Base-by-base conservation (phyloP, 2,329 filamentous ascomycete genomes). In the Diplodia mutila region DNA sequence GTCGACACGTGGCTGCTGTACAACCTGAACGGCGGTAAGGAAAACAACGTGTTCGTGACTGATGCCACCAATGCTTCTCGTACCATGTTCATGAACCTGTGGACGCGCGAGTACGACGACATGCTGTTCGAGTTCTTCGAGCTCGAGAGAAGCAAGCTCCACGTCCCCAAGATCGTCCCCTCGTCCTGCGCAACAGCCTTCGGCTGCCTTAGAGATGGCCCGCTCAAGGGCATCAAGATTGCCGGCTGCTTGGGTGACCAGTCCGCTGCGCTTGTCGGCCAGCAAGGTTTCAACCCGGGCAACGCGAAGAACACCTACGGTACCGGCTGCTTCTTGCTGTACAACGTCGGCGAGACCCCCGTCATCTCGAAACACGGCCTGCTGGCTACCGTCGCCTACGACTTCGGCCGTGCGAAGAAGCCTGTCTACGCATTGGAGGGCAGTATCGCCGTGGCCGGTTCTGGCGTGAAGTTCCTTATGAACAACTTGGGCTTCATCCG, bases 61-160 rank as follows among this genome's bases (percentile, higher is more conserved):
- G 93, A 97, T 78, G 88, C 90, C 57, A 93, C 91, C 69, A 97
- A 97, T 77, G 93, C 93, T 23, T 94, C 91, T 65, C 85, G 93
- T 75, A 97, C 93, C 69, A 96, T 97, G 93, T 95, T 97, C 79
- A 94, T 97, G 90, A 93, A 97, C 80, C 84, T 97, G 65, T 85
- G 89, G 73, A 94, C 89, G 12, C 84, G 93, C 68, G 79, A 93
- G 73, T 97, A 97, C 79, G 92, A 94, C 76, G 88, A 93, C 67
- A 84, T 85, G 49, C 85, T 97, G 29, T 82, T 97, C 29, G 81
- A 87, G 27, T 97, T 96, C 81, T 97, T 97, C 79, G 87, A 86
- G 54, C 86, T 97, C 69, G 89, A 94, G 76, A 80, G 82, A 66
- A 84, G 82, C 66, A 94, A 94, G 78, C 82, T 96, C 51, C 84